Base-by-base conservation (phyloP, 2,329 filamentous ascomycete genomes). In the Coniochaeta sp. region DNA sequence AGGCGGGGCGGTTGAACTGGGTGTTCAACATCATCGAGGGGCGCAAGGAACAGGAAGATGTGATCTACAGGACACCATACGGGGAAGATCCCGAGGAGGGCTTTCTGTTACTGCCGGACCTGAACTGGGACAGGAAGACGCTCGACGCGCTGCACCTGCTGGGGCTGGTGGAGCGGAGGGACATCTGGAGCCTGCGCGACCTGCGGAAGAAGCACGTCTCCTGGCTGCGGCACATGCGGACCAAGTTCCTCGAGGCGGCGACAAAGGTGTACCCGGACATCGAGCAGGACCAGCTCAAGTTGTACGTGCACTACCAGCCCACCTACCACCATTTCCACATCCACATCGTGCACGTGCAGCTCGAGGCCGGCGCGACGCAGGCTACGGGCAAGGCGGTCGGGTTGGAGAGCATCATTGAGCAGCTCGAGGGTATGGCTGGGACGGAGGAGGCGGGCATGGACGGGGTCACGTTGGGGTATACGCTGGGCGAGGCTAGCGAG, bases 261-360 rank as follows among this genome's bases (percentile, higher is more conserved):
- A 81, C 85, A 13, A 70, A 76, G 60, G 79, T 89, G 57, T 96
- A 94, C 66, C 81, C 83, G 1, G 76, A 75, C 42, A 67, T 96
- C 52, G 90, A 95, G 58, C 68, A 71, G 56, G 92, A 97, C 73
- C 88, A 95, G 77, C 70, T 99, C 60, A 97, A 97, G 76, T 79
- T 96, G 53, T 99, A 97, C 70, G 81, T 96, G 58, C 94, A 99
- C 71, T 97, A 97, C 71, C 94, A 97, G 74, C 94, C 94, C 8
- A 99, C 94, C 0, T 99, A 97, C 69, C 96, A 97, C 67, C 94
- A 99, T 68, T 90, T 99, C 65, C 94, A 99, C 68, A 83, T 97
- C 57, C 94, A 99, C 66, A 83, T 97, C 54, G 92, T 97, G 52
- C 90, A 97, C 69, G 89, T 95, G 50, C 85, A 86, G 67, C 79